A percentile compares a stretch with the other conserved stretches of the same genome.
Conservation (phyloP, 2,329 filamentous ascomycete species). For the Epichloe scottii region DNA sequence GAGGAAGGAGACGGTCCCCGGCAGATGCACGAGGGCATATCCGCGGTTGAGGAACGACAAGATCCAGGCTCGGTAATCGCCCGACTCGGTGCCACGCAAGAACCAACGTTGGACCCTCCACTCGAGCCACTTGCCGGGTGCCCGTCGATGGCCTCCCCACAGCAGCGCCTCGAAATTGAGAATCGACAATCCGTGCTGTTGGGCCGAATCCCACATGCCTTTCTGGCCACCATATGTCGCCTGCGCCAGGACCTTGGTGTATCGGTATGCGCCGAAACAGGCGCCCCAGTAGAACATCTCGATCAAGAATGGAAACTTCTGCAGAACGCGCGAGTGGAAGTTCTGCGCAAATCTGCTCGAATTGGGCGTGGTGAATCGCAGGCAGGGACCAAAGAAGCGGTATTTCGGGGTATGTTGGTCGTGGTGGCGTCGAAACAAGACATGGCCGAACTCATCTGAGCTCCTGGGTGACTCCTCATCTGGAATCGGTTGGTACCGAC, state of each 20-base stretch:
- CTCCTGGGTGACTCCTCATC: slow-evolving; percentile 14
- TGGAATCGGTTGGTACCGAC: slow-evolving; percentile 12
- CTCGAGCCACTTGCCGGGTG: slow-evolving; percentile 8
- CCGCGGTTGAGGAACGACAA: slow-evolving; percentile 55
- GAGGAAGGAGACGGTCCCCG: slow-evolving; percentile 53
- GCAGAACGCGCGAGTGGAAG: slow-evolving; percentile 49
- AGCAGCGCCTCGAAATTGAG: slow-evolving; percentile 7
- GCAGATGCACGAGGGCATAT: slow-evolving; percentile 63
- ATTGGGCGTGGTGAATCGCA: slow-evolving; percentile 43
- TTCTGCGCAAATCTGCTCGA: slow-evolving; percentile 46
- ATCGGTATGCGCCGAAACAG: slow-evolving; percentile 6
- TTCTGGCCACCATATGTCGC: slow-evolving; percentile 6
- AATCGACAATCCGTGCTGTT: slow-evolving; percentile 4
- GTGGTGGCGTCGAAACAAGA: slow-evolving; percentile 3
- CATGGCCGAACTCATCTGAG: slow-evolving; percentile 11
- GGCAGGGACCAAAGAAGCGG: slow-evolving; percentile 7
- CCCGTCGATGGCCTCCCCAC: slow-evolving; percentile 5
- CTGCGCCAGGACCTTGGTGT: slow-evolving; percentile 8
- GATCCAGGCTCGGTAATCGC: slow-evolving; percentile 23
- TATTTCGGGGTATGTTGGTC: slow-evolving; percentile 9
- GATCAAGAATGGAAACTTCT: slow-evolving; percentile 57
- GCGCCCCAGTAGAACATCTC: slow-evolving; percentile 62
- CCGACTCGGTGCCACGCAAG: slow-evolving; percentile 37
- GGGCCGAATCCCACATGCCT: slow-evolving; percentile 26
- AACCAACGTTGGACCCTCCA: slow-evolving; percentile 42